Evolutionary conservation across 2,329 filamentous ascomycete genomes (phyloP).

Genomic region (Atkinsonella hypoxylon): DNA sequence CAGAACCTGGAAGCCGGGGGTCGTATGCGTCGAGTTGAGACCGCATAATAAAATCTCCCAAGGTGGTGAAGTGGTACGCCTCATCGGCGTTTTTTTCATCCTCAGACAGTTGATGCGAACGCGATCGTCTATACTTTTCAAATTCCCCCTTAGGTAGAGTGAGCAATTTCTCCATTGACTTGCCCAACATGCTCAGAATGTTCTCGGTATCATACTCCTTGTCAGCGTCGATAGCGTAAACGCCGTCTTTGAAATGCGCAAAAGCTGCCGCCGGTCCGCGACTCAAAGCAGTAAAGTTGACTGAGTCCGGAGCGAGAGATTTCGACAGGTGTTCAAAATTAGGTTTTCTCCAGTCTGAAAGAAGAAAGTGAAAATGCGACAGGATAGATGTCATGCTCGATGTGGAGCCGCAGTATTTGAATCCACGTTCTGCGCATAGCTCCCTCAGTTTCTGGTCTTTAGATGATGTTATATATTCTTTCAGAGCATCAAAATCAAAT

Average conservation of each 20-base stretch:
- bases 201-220: slow-evolving; percentile 81
- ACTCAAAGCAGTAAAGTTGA: slow-evolving; percentile 59
- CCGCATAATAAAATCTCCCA: slow-evolving; percentile 84
- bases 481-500: slow-evolving; percentile 82
- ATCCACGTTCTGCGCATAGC: slow-evolving; percentile 52
- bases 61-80: slow-evolving; percentile 75
- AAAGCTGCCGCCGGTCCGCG: slow-evolving; percentile 71
- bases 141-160: slow-evolving; percentile 74
- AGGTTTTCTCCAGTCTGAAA: slow-evolving; percentile 71
- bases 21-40: slow-evolving; percentile 92
- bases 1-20: slow-evolving; percentile 71
- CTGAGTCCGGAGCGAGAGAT: slow-evolving; percentile 48
- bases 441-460: slow-evolving; percentile 61
- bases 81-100: slow-evolving; percentile 63
- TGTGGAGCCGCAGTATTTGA: slow-evolving; percentile 86
- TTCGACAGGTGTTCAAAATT: slow-evolving; percentile 56
- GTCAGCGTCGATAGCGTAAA: slow-evolving; percentile 91
- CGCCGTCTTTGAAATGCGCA: slow-evolving; percentile 67
- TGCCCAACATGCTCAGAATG: slow-evolving; percentile 81
- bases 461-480: slow-evolving; percentile 84
- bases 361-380: slow-evolving; percentile 82
- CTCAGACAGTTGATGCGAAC: slow-evolving; percentile 56
- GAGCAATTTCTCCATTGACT: slow-evolving; percentile 92
- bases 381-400: slow-evolving; percentile 90
- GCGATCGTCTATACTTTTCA: slow-evolving; percentile 65